Evolutionary conservation across 1,284 basidiomycete species (phyloP), one percentile per base, ranked within the genome.

Genomic region (Coriolopsis trogii): DNA sequence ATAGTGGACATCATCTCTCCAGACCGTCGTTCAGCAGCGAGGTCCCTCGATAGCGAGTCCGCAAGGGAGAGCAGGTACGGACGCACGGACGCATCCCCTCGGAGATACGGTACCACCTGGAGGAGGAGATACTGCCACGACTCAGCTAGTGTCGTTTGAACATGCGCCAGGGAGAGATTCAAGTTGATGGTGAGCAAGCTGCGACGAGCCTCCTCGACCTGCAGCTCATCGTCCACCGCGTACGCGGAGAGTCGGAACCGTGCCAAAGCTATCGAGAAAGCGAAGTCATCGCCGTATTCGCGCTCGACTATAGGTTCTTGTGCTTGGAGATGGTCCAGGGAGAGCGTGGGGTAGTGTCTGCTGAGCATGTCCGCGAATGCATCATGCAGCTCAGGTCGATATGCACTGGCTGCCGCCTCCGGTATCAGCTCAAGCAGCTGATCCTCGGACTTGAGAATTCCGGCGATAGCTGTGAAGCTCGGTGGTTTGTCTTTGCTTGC

Each of bases 1-100:
- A 95, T 85, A 1, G 82, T 82, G 0, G 87, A 79, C 85, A 95
- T 92, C 77, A 95, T 87, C 56, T 94, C 88, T 1, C 93, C 94
- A 5, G 76, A 79, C 20, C 91, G 80, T 39, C 73, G 77, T 70
- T 95, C 94, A 15, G 71, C 69, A 0, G 91, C 82, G 23, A 95
- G 80, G 41, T 80, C 78, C 26, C 76, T 77, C 4, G 89, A 89
- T 6, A 91, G 77, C 0, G 81, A 77, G 0, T 83, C 78, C 0
- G 84, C 84, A 18, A 88, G 76, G 1, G 77, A 69, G 9, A 94
- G 68, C 6, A 90, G 70, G 18, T 77, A 78, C 3, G 77, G 73
- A 21, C 88, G 75, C 13, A 85, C 76, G 6, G 74, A 58, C 1
- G 64, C 58, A 52, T 89, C 82, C 4, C 78, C 80, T 25, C 87